Base-by-base conservation (phyloP, 1,284 basidiomycete species). In the Tilletia horrida region DNA sequence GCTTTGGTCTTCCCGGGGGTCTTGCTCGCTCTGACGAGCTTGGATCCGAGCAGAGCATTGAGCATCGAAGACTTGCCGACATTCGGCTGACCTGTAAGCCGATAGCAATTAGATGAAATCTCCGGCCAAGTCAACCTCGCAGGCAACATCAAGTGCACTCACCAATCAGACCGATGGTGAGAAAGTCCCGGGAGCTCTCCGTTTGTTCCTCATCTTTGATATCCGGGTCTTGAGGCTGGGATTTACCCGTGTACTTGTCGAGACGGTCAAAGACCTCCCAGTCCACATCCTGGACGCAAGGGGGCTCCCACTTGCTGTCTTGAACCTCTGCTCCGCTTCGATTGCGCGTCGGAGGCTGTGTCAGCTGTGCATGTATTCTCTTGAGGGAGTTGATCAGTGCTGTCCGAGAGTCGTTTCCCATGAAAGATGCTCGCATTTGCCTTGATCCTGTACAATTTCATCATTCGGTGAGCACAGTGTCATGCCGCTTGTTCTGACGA, bases 1-100 rank as follows among this genome's bases (percentile, higher is more conserved):
- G 94, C 92, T 82, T 93, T 95, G 1, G 92, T 95, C 85, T 96
- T 96, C 67, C 93, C 93, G 0, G 93, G 93, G 0, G 91, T 95
- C 71, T 88, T 88, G 3, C 91, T 93, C 2, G 93, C 92, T 71
- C 89, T 86, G 0, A 95, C 93, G 78, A 88, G 89, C 63, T 86
- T 86, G n/a, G 85, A 84, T 14, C 91, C 92, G 72, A 97, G 90
- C 2, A 97, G 83, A 0, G 93, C 93, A 78, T 97, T 97, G 55
- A 97, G 83, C 1, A 96, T 84, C 0, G 91, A 92, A 0, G 91
- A 92, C 80, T 97, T 97, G 31, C 93, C 93, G 42, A 95, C 92
- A 79, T 95, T 96, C 9, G 93, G 93, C 78, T 95, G 92, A 11
- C 91, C 52, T 55, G 62, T 45, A 16, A 31, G 23, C 25, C 16